Percentiles rank a stretch among this genome's conserved stretches.
Evolutionary conservation across 2,329 filamentous ascomycete species (phyloP).

Genomic region (Colletotrichum sp.): DNA sequence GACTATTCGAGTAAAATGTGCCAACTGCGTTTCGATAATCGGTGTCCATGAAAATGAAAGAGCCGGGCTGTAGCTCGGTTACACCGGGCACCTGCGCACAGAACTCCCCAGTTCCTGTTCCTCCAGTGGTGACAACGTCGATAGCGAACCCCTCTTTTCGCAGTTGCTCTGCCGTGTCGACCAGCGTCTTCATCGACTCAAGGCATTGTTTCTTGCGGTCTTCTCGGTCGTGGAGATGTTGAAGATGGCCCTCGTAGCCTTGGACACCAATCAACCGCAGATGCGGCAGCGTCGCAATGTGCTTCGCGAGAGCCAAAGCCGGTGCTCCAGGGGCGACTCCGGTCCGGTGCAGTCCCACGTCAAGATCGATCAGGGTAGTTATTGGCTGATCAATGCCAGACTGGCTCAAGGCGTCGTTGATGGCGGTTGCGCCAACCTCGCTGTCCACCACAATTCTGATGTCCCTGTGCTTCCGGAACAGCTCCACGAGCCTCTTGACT

Average conservation of each 20-base stretch:
- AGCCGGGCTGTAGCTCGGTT: slow-evolving; percentile 59
- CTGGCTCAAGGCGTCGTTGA: not conserved
- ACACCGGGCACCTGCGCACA: slow-evolving; percentile 54
- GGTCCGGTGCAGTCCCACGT: not conserved
- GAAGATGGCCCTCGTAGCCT: slow-evolving; percentile 58
- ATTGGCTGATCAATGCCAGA: not conserved
- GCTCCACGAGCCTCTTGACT: not conserved
- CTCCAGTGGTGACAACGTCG: slow-evolving; percentile 55
- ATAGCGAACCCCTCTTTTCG: slow-evolving; percentile 47
- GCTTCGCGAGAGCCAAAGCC: slow-evolving; percentile 35
- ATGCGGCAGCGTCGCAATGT: slow-evolving; percentile 39
- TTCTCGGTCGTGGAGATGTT: slow-evolving; percentile 51
- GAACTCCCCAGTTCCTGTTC: slow-evolving; percentile 58
- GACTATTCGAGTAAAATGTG: slow-evolving; percentile 50
- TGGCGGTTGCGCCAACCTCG: not conserved
- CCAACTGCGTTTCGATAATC: slow-evolving; percentile 60
- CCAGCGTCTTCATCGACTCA: slow-evolving; percentile 39
- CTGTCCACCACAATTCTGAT: not conserved
- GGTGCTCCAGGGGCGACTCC: not conserved
- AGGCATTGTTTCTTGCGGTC: slow-evolving; percentile 47
- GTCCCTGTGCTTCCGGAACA: not conserved
- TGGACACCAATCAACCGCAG: slow-evolving; percentile 53
- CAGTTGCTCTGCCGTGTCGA: slow-evolving; percentile 44
- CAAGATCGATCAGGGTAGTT: not conserved
- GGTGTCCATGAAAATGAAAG: slow-evolving; percentile 63